phyloP scores from a whole-genome alignment of 2,329 filamentous ascomycete species.

The Herpotrichia juniperi region DNA sequence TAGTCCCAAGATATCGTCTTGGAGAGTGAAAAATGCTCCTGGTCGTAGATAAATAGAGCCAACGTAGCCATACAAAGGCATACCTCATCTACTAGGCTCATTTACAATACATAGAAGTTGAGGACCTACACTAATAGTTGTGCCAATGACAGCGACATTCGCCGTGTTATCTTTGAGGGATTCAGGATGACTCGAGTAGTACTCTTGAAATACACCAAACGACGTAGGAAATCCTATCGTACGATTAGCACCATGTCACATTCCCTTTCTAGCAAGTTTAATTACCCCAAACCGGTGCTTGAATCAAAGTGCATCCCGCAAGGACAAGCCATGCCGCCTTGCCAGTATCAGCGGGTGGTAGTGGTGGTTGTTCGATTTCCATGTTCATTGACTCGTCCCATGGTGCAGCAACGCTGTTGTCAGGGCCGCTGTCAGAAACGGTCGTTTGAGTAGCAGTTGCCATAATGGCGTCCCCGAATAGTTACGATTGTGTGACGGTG shows the following conservation, averaged over 20 bases:
- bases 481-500: too few relatives aligned
- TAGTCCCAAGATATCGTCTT: too few relatives aligned
- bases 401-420: not conserved
- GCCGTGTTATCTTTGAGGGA: slow-evolving; percentile 27
- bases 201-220: slow-evolving; percentile 65
- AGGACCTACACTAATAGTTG: slow-evolving; percentile 27
- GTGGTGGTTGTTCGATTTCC: slow-evolving; percentile 6
- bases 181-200: slow-evolving; percentile 23
- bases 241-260: not conserved
- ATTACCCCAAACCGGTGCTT: slow-evolving; percentile 57
- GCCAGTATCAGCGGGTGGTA: slow-evolving; percentile 57
- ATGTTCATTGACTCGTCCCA: not conserved
- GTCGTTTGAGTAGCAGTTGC: not conserved
- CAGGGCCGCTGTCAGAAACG: not conserved
- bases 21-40: too few relatives aligned
- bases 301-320: slow-evolving; percentile 54
- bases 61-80: too few relatives aligned
- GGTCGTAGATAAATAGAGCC: too few relatives aligned
- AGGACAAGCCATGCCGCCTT: slow-evolving; percentile 60
- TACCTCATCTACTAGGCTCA: too few relatives aligned
- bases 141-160: slow-evolving; percentile 62
- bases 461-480: not conserved
- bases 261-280: not conserved
- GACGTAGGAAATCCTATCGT: slow-evolving; percentile 67
- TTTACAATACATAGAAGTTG: too few relatives aligned